phyloP scores from a whole-genome alignment of 2,329 filamentous ascomycete genomes.

The Pseudogymnoascus verrucosus region DNA sequence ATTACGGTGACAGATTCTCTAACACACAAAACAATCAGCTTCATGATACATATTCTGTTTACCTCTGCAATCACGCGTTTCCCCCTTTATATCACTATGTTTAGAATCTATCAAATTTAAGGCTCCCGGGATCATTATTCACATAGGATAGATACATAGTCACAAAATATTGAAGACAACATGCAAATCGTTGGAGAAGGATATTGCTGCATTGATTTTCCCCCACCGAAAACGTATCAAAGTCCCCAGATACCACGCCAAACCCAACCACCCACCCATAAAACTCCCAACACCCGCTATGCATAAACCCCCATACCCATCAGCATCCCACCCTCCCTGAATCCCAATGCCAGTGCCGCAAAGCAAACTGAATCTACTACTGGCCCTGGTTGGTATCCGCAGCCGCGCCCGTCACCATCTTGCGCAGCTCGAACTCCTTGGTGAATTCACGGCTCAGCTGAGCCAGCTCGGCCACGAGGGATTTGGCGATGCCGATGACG shows the following conservation, averaged over 20 bases:
- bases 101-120: background rate
- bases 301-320: background rate
- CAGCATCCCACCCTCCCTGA: background rate
- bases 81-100: background rate
- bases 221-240: background rate
- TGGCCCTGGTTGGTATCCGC: conserved; percentile 4
- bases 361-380: background rate
- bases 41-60: too few relatives aligned
- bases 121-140: too few relatives aligned
- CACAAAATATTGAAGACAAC: background rate
- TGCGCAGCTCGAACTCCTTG: conserved; percentile 81
- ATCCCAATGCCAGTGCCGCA: background rate
- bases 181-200: background rate
- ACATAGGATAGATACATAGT: background rate
- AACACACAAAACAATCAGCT: too few relatives aligned
- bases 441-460: conserved; percentile 81
- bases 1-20: too few relatives aligned
- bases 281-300: conserved; percentile 5
- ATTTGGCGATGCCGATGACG: conserved; percentile 69
- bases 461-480: conserved; percentile 73
- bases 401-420: conserved; percentile 59
- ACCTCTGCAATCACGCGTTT: background rate
- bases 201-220: background rate
- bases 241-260: conserved; percentile 1
- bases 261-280: background rate